Percentiles rank a stretch among this genome's conserved stretches.
These are phyloP conservation scores for Nematocida homosporus DNA, from an alignment of 371 early-diverging fungal genomes.

Conservation along the genomic window DNA sequence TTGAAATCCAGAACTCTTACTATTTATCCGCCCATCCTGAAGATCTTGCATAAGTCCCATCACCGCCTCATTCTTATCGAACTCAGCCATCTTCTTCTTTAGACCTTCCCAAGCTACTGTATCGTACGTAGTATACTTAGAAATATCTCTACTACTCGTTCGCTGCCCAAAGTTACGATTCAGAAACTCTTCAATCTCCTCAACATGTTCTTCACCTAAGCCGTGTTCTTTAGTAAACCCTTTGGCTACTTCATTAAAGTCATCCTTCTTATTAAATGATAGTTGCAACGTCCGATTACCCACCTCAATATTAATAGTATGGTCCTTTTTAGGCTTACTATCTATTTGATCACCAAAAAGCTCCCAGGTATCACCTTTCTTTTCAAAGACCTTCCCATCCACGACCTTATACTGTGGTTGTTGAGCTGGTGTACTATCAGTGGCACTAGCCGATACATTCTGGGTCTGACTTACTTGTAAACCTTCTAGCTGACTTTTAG, in stretches of 20 bases:
- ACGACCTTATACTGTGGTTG: constrained; percentile 51
- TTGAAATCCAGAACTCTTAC: not conserved
- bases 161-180: constrained; percentile 61
- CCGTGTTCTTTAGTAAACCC: constrained; percentile 58
- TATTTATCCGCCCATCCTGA: constrained; percentile 7
- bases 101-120: constrained; percentile 60
- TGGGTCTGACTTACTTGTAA: not conserved
- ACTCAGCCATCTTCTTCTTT: constrained; percentile 30
- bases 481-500: constrained; percentile 3
- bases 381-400: constrained; percentile 57
- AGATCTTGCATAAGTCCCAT: constrained; percentile 17
- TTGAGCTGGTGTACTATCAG: constrained; percentile 5
- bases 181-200: constrained; percentile 66
- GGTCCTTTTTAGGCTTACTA: constrained; percentile 44
- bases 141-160: constrained; percentile 20
- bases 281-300: constrained; percentile 56
- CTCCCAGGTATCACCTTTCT: constrained; percentile 57
- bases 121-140: constrained; percentile 51
- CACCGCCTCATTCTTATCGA: not conserved
- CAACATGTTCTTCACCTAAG: constrained; percentile 46
- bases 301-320: constrained; percentile 64
- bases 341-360: constrained; percentile 57
- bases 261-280: constrained; percentile 66
- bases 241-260: constrained; percentile 60
- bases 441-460: constrained; percentile 1